Evolutionary conservation across 352 stramenopile species (phyloP), one percentile per base, ranked within the genome.

Genomic region (Phytophthora boehmeriae): DNA sequence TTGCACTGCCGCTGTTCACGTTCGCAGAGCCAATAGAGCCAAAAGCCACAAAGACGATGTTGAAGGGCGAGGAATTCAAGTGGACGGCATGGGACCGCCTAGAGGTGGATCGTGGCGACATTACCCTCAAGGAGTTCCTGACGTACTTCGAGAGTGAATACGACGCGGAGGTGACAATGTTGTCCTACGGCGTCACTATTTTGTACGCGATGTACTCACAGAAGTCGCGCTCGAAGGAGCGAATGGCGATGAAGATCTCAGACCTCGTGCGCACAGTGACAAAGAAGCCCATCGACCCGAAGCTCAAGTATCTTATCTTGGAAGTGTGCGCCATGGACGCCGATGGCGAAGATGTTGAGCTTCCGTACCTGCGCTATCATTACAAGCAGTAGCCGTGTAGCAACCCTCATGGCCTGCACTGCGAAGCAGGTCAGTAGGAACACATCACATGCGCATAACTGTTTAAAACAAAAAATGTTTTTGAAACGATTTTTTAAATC

Each of bases 31-130:
- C 98, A 4, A 96, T 96, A 44, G 71, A 84, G 38, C 96, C 97
- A 5, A 97, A 98, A 58, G 90, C 89, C 45, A 98, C 89, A 3
- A 97, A 91, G 59, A 86, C 89, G 22, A 89, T 98, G 61, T 54
- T 99, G 17, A 97, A 97, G 62, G 97, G 96, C 23, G 83, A 98
- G 54, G 95, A 98, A 64, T 98, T 93, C 85, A 93, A 97, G 55
- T 99, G 97, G 94, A 99, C 96, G 5, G 85, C 96, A 17, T 99
- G 98, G 98, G 97, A 99, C 73, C 93, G 90, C 46, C 76, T 99
- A 14, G 96, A 99, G 50, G 80, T 98, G 19, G 87, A 98, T 60
- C 74, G 92, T n/a, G 93, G 95, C n/a, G 90, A 99, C 62, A 89
- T 99, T 46, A 99, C 97, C 27, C 80, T 99, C 22, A 90, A 96